Conservation (phyloP, 1,139 yeast species). For the Geotrichum bryndzae region DNA sequence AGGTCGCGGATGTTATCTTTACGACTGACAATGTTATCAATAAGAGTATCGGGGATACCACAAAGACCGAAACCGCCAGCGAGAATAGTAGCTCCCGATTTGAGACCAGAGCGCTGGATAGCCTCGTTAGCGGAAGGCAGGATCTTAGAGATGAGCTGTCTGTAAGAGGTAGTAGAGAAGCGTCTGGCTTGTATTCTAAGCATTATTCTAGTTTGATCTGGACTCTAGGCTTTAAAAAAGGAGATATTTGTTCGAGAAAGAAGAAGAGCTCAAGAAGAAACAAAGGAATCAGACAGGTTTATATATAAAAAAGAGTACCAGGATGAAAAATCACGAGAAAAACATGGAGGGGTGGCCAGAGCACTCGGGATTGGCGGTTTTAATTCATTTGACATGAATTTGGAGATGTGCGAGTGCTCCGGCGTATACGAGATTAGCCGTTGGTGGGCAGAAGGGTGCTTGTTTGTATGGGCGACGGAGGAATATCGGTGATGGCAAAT, state of each 20-base stretch:
- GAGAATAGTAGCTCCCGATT: constrained; percentile 30
- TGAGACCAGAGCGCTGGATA: constrained; percentile 14
- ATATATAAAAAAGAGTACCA: not conserved
- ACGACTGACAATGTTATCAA: constrained; percentile 36
- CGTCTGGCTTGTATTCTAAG: not conserved
- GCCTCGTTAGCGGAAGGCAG: constrained; percentile 13
- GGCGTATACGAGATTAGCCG: too few relatives aligned
- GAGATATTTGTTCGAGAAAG: not conserved
- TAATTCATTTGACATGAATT: not conserved
- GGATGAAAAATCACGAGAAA: not conserved
- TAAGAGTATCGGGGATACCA: constrained; percentile 45
- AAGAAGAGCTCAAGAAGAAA: not conserved
- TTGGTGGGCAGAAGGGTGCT: not conserved
- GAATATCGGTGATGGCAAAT: not conserved
- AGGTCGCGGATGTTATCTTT: constrained; percentile 36
- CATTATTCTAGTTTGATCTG: not conserved
- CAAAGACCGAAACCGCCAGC: constrained; percentile 50
- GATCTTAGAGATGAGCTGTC: constrained; percentile 9
- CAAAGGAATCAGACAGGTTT: not conserved
- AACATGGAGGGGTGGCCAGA: not conserved
- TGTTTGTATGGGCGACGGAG: not conserved
- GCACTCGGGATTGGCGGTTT: not conserved
- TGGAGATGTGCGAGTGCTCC: too few relatives aligned
- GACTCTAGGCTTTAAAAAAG: not conserved
- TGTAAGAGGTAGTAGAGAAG: not conserved